phyloP scores from a whole-genome alignment of 108 stramenopile species.

The Skeletonema menzelii region DNA sequence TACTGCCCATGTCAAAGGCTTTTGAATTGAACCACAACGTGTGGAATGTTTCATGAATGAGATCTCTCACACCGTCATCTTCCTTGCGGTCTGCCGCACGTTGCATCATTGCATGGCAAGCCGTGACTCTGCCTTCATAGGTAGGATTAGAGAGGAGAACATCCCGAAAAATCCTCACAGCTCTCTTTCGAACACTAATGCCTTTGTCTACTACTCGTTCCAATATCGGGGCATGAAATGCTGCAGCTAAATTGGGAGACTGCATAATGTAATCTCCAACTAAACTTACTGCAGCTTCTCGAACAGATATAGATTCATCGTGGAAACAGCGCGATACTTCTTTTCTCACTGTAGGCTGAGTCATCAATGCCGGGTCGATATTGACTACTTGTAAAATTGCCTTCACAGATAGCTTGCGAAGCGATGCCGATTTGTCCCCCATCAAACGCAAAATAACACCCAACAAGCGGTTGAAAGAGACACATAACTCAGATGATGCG shows the following conservation, averaged over 20 bases:
- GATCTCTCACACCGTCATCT: constrained; percentile 91
- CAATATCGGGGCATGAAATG: constrained; percentile 82
- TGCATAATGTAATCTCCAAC: constrained; percentile 89
- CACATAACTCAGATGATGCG: constrained; percentile 54
- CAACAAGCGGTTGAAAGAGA: constrained; percentile 64
- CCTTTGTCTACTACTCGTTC: constrained; percentile 81
- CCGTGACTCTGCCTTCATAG: constrained; percentile 75
- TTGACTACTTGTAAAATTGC: constrained; percentile 73
- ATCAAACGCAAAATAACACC: constrained; percentile 77
- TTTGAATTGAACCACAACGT: constrained; percentile 73
- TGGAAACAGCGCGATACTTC: constrained; percentile 82
- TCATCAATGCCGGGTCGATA: constrained; percentile 81
- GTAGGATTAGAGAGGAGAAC: constrained; percentile 77
- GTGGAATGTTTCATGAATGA: constrained; percentile 87
- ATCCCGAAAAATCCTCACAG: constrained; percentile 84
- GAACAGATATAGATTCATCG: constrained; percentile 91
- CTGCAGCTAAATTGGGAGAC: constrained; percentile 73
- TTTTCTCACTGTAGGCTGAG: constrained; percentile 59
- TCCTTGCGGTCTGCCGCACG: constrained; percentile 89
- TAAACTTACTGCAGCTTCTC: constrained; percentile 91
- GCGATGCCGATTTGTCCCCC: constrained; percentile 53
- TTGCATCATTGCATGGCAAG: constrained; percentile 74
- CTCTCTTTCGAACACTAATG: constrained; percentile 82
- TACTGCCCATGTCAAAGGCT: constrained; percentile 29
- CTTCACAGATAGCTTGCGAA: constrained; percentile 86